Conservation (phyloP, 805 yeast genomes). For the Candida berthetii region DNA sequence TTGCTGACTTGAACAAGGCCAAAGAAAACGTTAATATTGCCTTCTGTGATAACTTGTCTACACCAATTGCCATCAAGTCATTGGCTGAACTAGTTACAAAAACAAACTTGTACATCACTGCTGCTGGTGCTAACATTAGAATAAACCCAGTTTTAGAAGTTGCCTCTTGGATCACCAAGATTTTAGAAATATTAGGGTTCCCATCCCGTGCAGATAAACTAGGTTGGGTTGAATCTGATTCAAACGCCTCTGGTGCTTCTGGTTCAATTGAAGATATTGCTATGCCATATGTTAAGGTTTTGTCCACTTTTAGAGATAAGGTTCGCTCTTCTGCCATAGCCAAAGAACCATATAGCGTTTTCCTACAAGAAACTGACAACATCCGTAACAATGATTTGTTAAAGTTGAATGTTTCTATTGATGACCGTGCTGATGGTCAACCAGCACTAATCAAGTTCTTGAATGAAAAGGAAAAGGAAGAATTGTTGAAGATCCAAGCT, state of each 20-base stretch:
- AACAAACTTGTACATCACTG: slow-evolving; percentile 65
- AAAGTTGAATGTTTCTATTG: slow-evolving; percentile 75
- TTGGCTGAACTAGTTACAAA: slow-evolving; percentile 64
- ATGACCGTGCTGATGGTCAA: slow-evolving; percentile 75
- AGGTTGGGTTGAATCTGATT: slow-evolving; percentile 66
- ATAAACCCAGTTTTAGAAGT: slow-evolving; percentile 63
- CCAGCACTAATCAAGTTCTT: slow-evolving; percentile 83
- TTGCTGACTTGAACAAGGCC: slow-evolving; percentile 40
- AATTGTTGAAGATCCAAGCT: slow-evolving; percentile 48
- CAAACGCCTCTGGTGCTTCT: slow-evolving; percentile 16
- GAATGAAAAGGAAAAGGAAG: slow-evolving; percentile 60
- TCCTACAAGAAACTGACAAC: slow-evolving; percentile 67
- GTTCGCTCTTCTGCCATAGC: slow-evolving; percentile 73
- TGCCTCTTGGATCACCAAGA: slow-evolving; percentile 65
- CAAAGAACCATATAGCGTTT: slow-evolving; percentile 39
- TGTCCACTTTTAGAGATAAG: slow-evolving; percentile 76
- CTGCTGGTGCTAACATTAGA: slow-evolving; percentile 43
- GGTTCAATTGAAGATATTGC: slow-evolving; percentile 54
- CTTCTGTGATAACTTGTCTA: slow-evolving; percentile 83
- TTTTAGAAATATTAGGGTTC: slow-evolving; percentile 72
- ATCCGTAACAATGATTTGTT: slow-evolving; percentile 69
- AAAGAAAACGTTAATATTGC: slow-evolving; percentile 64
- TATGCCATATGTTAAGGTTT: slow-evolving; percentile 73
- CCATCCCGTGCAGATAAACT: slow-evolving; percentile 58
- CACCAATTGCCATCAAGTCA: slow-evolving; percentile 65